Evolutionary conservation across 805 yeast genomes (phyloP).

Genomic region (Sungouiella blattae): DNA sequence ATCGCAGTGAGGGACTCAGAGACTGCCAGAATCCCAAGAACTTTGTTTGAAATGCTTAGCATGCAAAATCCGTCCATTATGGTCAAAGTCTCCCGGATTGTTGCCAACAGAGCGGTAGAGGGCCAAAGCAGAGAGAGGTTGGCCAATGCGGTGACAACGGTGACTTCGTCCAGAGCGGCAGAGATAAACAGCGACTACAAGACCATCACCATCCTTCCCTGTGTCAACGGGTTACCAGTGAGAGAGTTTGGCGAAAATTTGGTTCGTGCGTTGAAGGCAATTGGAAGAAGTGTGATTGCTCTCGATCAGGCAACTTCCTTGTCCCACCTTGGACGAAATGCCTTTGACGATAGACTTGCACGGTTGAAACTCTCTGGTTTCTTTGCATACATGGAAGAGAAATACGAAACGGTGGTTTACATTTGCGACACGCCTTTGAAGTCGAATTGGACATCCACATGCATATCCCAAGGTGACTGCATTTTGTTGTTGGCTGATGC

Average conservation of each 20-base stretch:
- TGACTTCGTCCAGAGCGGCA: conserved; percentile 29
- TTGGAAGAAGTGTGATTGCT: conserved; percentile 70
- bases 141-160: conserved; percentile 18
- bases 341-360: conserved; percentile 80
- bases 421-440: conserved; percentile 81
- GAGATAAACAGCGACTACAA: conserved; percentile 52
- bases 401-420: conserved; percentile 82
- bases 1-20: conserved; percentile 93
- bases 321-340: conserved; percentile 81
- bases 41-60: conserved; percentile 81
- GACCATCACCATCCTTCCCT: conserved; percentile 82
- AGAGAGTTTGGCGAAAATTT: conserved; percentile 76
- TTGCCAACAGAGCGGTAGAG: conserved; percentile 56
- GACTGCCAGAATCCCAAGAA: conserved; percentile 87
- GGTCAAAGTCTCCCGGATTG: conserved; percentile 83
- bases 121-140: conserved; percentile 7
- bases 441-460: conserved; percentile 88
- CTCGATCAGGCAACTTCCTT: conserved; percentile 82
- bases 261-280: conserved; percentile 64
- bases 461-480: conserved; percentile 94
- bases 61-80: conserved; percentile 84
- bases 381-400: conserved; percentile 87
- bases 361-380: conserved; percentile 83
- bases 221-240: conserved; percentile 79
- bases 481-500: conserved; percentile 88